Evolutionary conservation across 495 filamentous ascomycete genomes (phyloP).

Genomic region (Schizothecium vesticola): DNA sequence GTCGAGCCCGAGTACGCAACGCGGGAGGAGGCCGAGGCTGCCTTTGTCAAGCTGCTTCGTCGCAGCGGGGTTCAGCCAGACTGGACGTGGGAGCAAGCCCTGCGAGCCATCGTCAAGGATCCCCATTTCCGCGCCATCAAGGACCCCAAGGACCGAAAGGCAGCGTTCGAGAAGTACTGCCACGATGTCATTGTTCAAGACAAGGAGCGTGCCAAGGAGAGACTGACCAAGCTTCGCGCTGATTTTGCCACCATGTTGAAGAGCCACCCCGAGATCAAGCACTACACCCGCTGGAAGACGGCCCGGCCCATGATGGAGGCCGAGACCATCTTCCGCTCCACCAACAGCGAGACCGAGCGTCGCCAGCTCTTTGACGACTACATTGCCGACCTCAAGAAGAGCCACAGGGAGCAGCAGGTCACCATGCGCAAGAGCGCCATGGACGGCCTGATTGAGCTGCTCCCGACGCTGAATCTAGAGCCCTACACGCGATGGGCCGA

Average conservation of each 20-base stretch:
- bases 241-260: constrained; percentile 96
- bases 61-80: constrained; percentile 80
- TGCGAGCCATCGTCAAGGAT: constrained; percentile 86
- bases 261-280: constrained; percentile 94
- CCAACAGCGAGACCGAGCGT: constrained; percentile 81
- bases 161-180: constrained; percentile 93
- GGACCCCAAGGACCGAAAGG: constrained; percentile 86
- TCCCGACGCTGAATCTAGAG: constrained; percentile 82
- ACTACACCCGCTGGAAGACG: constrained; percentile 97
- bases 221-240: constrained; percentile 83
- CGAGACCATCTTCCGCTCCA: constrained; percentile 90
- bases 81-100: constrained; percentile 88
- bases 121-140: constrained; percentile 90
- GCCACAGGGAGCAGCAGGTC: constrained; percentile 67
- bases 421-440: constrained; percentile 72
- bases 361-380: constrained; percentile 95
- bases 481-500: constrained; percentile 95
- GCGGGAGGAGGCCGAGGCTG: constrained; percentile 86
- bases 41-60: constrained; percentile 86
- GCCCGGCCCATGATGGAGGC: constrained; percentile 91
- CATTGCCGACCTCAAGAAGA: constrained; percentile 72
- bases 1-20: constrained; percentile 80
- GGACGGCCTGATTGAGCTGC: constrained; percentile 72
- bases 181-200: constrained; percentile 86
- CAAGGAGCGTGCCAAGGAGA: constrained; percentile 91